Evolutionary conservation across 2,329 filamentous ascomycete species (phyloP).

Genomic region (Pestalotiopsis sp.): DNA sequence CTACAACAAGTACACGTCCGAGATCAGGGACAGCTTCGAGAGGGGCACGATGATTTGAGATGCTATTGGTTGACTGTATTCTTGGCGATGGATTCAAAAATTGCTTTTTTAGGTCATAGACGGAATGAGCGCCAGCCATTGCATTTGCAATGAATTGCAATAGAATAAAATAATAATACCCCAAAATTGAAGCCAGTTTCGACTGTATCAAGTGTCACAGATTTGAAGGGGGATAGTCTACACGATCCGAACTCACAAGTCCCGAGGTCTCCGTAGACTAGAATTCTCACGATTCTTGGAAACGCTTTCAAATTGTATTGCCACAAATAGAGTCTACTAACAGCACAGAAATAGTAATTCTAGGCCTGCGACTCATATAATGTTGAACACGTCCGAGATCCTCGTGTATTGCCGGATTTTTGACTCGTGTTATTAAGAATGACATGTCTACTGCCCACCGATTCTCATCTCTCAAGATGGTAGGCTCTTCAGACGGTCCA

Average conservation of each 20-base stretch:
- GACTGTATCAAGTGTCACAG: neutral
- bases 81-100: neutral
- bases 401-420: neutral
- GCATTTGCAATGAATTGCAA: neutral
- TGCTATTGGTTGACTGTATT: neutral
- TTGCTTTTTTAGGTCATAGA: neutral
- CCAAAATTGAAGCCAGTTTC: neutral
- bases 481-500: constrained; percentile 13
- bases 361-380: neutral
- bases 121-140: neutral
- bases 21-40: constrained; percentile 97
- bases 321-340: neutral
- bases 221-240: neutral
- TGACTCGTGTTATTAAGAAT: neutral
- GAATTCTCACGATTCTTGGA: too few species aligned
- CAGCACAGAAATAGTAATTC: neutral
- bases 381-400: neutral
- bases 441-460: neutral
- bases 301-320: neutral
- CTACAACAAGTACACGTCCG: constrained; percentile 98
- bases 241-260: too few species aligned
- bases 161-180: neutral
- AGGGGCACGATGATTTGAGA: constrained; percentile 87
- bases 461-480: neutral
- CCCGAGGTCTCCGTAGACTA: too few species aligned